phyloP scores from a whole-genome alignment of 2,329 filamentous ascomycete species.

The Ophiostoma montium region DNA sequence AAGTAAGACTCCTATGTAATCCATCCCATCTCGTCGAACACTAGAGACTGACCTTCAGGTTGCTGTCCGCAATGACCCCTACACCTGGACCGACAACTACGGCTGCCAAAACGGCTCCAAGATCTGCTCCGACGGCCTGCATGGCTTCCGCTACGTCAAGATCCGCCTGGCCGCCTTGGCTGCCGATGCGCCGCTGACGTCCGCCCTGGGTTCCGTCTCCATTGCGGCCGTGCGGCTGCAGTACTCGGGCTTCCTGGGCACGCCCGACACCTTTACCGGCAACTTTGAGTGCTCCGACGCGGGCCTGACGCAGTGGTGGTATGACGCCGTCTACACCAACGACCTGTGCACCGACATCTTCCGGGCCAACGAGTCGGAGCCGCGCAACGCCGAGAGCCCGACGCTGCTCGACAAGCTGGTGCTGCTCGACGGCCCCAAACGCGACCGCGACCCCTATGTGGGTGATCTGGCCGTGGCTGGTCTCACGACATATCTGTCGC shows the following conservation, averaged over 20 bases:
- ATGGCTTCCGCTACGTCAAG: conserved; percentile 38
- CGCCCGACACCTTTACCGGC: conserved; percentile 33
- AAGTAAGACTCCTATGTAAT: conserved; percentile 21
- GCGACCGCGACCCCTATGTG: conserved; percentile 38
- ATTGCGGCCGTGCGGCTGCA: conserved; percentile 29
- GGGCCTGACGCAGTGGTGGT: conserved; percentile 37
- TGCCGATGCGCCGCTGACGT: conserved; percentile 30
- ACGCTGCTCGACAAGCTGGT: conserved; percentile 31
- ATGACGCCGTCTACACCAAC: conserved; percentile 37
- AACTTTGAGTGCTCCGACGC: conserved; percentile 38
- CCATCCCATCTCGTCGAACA: neutral
- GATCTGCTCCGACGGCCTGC: conserved; percentile 37
- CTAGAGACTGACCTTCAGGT: conserved; percentile 21
- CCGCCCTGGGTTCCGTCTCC: conserved; percentile 26
- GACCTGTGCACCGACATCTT: conserved; percentile 34
- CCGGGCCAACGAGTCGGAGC: conserved; percentile 32
- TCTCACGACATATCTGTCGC: conserved; percentile 33
- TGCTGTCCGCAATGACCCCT: conserved; percentile 27
- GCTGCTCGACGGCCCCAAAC: conserved; percentile 35
- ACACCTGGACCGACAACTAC: conserved; percentile 30
- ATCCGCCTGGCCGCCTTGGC: conserved; percentile 31
- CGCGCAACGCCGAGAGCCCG: conserved; percentile 28
- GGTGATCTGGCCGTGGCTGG: conserved; percentile 36
- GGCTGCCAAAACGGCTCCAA: conserved; percentile 28
- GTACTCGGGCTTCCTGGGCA: conserved; percentile 32